Conservation (phyloP, 345 rosid genomes). For the Crucihimalaya himalaica region DNA sequence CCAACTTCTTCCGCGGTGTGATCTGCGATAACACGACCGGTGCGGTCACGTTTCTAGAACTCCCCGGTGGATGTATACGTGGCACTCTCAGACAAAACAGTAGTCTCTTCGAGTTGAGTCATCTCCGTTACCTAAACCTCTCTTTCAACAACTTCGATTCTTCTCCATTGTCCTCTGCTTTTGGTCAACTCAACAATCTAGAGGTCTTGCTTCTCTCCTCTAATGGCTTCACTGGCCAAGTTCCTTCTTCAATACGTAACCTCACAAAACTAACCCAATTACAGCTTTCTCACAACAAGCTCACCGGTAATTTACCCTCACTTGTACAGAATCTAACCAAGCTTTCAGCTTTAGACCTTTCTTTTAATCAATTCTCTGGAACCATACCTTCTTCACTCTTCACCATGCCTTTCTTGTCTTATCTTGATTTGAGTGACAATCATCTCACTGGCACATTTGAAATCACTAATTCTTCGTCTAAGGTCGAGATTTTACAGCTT, state of each 20-base stretch:
- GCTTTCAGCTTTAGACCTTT: constrained; percentile 12
- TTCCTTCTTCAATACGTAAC: constrained; percentile 27
- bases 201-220: constrained; percentile 11
- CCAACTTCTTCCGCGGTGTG: constrained; percentile 19
- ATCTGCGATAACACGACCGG: constrained; percentile 34
- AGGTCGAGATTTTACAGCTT: neutral
- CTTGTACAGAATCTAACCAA: constrained; percentile 12
- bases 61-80: constrained; percentile 21
- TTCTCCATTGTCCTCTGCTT: constrained; percentile 26
- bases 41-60: neutral
- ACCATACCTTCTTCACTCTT: constrained; percentile 26
- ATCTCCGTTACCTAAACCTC: constrained; percentile 18
- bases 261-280: neutral
- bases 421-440: constrained; percentile 12
- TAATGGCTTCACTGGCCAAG: neutral
- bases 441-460: constrained; percentile 6
- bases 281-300: constrained; percentile 6
- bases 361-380: constrained; percentile 13
- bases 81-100: constrained; percentile 29
- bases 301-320: neutral
- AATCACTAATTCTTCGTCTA: neutral
- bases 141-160: constrained; percentile 33
- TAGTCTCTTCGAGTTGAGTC: constrained; percentile 27
- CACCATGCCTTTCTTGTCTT: constrained; percentile 6
- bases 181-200: constrained; percentile 27